Evolutionary conservation across 345 rosid genomes (phyloP).

Genomic region (Camelina neglecta): DNA sequence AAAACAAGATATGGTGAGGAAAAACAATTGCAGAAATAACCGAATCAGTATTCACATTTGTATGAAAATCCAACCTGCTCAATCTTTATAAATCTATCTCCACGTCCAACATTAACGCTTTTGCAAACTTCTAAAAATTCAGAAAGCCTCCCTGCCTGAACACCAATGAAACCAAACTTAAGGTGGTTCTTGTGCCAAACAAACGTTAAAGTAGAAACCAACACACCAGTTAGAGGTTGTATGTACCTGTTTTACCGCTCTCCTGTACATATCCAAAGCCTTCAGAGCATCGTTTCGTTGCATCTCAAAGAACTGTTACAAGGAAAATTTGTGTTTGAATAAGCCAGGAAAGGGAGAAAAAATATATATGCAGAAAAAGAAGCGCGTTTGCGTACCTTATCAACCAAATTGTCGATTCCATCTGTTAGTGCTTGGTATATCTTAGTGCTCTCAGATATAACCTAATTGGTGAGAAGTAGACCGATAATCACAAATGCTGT

Average conservation of each 20-base stretch:
- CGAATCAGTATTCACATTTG: slow-evolving; percentile 6
- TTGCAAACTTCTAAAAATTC: slow-evolving; percentile 96
- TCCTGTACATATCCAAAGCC: slow-evolving; percentile 83
- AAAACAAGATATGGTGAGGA: slow-evolving; percentile 23
- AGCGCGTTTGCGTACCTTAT: slow-evolving; percentile 64
- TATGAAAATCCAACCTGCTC: slow-evolving; percentile 74
- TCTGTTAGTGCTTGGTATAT: slow-evolving; percentile 87
- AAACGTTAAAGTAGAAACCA: slow-evolving; percentile 9
- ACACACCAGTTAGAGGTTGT: slow-evolving; percentile 6
- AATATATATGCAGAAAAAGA: neutral
- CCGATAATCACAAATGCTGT: neutral
- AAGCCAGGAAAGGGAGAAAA: neutral
- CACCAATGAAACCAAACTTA: slow-evolving; percentile 26
- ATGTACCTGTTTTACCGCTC: slow-evolving; percentile 87
- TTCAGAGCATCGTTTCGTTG: slow-evolving; percentile 79
- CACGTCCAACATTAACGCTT: slow-evolving; percentile 79
- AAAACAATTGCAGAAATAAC: neutral
- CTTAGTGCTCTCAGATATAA: slow-evolving; percentile 87
- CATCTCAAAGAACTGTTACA: slow-evolving; percentile 97
- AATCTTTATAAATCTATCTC: slow-evolving; percentile 81
- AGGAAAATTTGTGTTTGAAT: neutral
- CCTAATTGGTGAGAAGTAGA: slow-evolving; percentile 50
- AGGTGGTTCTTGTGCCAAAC: slow-evolving; percentile 8
- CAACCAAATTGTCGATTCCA: slow-evolving; percentile 87
- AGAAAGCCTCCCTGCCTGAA: slow-evolving; percentile 90